A percentile compares a stretch with the other conserved stretches of the same genome.
Evolutionary conservation across 768 basidiomycete genomes (phyloP).

Genomic region (Russula lepida): DNA sequence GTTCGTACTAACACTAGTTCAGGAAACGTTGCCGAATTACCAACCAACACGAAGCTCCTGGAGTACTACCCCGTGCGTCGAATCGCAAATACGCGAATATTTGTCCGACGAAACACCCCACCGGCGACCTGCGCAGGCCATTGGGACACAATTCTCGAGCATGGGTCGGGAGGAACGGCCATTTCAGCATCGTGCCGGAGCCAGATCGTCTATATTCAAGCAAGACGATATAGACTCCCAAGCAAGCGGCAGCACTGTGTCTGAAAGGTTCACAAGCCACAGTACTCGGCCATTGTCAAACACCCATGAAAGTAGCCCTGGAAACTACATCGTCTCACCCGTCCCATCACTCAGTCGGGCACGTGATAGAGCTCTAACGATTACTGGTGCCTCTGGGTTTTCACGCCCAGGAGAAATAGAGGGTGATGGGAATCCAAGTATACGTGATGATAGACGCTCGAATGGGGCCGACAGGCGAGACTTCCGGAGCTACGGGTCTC

Average conservation of each 20-base stretch:
- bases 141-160: neutral
- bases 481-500: constrained; percentile 26
- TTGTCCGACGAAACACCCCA: neutral
- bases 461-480: neutral
- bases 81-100: neutral
- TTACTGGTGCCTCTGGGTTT: neutral
- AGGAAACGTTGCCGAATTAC: constrained; percentile 3
- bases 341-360: constrained; percentile 1
- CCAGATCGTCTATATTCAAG: neutral
- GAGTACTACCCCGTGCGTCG: neutral
- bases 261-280: neutral
- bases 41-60: neutral
- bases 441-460: neutral
- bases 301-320: neutral
- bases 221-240: neutral
- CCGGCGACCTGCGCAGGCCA: neutral
- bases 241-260: neutral
- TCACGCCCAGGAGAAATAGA: neutral
- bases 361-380: neutral
- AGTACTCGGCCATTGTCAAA: neutral
- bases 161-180: neutral
- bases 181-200: neutral
- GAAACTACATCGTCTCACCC: neutral
- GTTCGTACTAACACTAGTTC: neutral
- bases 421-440: neutral